A percentile compares a stretch with the other conserved stretches of the same genome.
phyloP scores from a whole-genome alignment of 768 basidiomycete genomes.

The Vararia minispora region DNA sequence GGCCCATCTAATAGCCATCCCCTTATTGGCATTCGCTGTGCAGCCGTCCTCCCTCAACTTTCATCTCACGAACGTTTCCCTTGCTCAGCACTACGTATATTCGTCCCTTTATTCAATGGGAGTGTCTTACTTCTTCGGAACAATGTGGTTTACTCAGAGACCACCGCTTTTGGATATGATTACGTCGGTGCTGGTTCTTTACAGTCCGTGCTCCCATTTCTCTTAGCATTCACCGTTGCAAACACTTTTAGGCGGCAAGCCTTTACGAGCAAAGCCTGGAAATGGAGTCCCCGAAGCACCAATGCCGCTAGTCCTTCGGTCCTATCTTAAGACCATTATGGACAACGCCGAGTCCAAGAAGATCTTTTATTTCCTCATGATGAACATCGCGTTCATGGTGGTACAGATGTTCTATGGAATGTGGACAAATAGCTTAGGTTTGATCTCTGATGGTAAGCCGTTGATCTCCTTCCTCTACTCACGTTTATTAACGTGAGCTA shows the following conservation, averaged over 20 bases:
- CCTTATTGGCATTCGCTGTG: slow-evolving; percentile 48
- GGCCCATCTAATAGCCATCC: slow-evolving; percentile 44
- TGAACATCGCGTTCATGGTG: slow-evolving; percentile 94
- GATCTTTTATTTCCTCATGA: slow-evolving; percentile 92
- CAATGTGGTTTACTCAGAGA: no score
- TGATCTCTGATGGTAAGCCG: slow-evolving; percentile 84
- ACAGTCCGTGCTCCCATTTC: no score
- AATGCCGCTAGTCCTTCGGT: slow-evolving; percentile 26
- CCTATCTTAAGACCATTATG: slow-evolving; percentile 84
- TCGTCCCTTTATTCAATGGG: no score
- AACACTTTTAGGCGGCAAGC: no score
- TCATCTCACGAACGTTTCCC: no score
- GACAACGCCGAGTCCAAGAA: slow-evolving; percentile 86
- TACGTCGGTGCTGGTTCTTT: no score
- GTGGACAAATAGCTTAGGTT: slow-evolving; percentile 92
- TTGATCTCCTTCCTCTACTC: background rate
- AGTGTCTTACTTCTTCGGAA: no score
- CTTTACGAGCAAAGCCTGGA: slow-evolving; percentile 3
- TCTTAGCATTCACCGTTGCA: no score
- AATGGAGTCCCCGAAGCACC: slow-evolving; percentile 17
- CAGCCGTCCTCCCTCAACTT: no score
- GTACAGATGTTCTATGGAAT: slow-evolving; percentile 96
- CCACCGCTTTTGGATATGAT: no score
- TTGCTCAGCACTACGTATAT: no score
- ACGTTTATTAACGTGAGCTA: slow-evolving; percentile 21